phyloP scores from a whole-genome alignment of 768 basidiomycete species.

The Mycena rebaudengoi region DNA sequence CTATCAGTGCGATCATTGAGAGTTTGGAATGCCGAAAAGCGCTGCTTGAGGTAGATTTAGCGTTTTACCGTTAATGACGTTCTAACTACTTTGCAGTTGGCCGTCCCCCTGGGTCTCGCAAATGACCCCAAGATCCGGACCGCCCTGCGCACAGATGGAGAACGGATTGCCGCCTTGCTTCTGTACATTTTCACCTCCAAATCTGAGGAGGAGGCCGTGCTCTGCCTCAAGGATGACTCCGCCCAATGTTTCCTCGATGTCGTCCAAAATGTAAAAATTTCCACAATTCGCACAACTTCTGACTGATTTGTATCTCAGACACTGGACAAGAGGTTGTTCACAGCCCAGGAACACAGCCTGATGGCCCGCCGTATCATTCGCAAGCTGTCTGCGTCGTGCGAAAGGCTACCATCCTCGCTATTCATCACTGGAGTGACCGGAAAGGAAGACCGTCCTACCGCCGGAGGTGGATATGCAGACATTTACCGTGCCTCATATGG shows the following conservation, averaged over 20 bases:
- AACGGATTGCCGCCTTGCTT: not conserved
- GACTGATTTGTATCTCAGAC: not conserved
- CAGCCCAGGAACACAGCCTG: not conserved
- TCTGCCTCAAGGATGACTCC: not conserved
- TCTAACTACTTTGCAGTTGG: not conserved
- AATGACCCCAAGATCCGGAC: not conserved
- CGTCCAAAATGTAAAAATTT: not conserved
- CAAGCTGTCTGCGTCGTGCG: not conserved
- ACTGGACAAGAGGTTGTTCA: not conserved
- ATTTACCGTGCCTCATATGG: not conserved
- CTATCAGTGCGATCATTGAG: constrained; percentile 3
- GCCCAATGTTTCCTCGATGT: constrained; percentile 8
- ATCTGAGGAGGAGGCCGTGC: not conserved
- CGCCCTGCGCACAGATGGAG: not conserved
- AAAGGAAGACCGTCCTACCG: not conserved
- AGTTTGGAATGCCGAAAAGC: constrained; percentile 10
- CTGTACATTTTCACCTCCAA: not conserved
- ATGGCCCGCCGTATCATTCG: not conserved
- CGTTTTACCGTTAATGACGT: not conserved
- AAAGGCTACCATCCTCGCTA: not conserved
- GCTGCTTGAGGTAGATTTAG: not conserved
- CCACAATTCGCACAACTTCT: not conserved
- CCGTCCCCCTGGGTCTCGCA: not conserved
- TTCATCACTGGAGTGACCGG: not conserved
- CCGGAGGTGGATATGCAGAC: constrained; percentile 3